A percentile compares a stretch with the other conserved stretches of the same genome.
Conservation (phyloP, 208 protist species). For the Trypanosoma caninum region DNA sequence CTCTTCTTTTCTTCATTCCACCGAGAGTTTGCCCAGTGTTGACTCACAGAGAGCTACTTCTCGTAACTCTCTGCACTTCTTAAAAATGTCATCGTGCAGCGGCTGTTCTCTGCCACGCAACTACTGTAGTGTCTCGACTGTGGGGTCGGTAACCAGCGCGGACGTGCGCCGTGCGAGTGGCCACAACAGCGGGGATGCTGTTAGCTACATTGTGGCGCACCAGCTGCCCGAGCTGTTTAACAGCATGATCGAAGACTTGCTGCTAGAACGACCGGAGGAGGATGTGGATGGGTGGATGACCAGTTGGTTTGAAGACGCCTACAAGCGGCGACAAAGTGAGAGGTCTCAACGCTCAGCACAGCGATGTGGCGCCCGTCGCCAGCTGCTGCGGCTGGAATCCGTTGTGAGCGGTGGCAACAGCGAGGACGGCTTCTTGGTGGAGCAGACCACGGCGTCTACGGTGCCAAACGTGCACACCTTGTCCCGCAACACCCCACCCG, state of each 20-base stretch:
- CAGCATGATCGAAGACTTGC: constrained; percentile 23
- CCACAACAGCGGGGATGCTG: neutral
- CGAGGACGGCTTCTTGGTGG: too few species aligned
- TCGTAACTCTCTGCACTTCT: neutral
- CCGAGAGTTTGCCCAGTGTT: neutral
- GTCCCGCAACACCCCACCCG: too few species aligned
- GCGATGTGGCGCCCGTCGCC: neutral
- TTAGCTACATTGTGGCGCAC: constrained; percentile 24
- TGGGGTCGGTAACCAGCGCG: neutral
- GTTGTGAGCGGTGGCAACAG: neutral
- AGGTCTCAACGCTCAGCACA: neutral
- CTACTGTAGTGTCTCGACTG: constrained; percentile 18
- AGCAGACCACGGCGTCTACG: too few species aligned
- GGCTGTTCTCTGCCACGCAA: constrained; percentile 12
- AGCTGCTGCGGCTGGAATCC: too few species aligned
- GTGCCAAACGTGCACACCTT: too few species aligned
- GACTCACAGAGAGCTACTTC: neutral
- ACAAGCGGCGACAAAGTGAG: neutral
- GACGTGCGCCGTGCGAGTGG: neutral
- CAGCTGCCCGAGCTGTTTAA: constrained; percentile 27
- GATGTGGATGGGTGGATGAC: constrained; percentile 31
- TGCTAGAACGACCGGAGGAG: constrained; percentile 18
- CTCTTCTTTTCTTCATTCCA: neutral
- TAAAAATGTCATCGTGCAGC: neutral
- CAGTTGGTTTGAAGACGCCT: constrained; percentile 28